phyloP scores from a whole-genome alignment of 345 rosid species.

The Eutrema japonicum region DNA sequence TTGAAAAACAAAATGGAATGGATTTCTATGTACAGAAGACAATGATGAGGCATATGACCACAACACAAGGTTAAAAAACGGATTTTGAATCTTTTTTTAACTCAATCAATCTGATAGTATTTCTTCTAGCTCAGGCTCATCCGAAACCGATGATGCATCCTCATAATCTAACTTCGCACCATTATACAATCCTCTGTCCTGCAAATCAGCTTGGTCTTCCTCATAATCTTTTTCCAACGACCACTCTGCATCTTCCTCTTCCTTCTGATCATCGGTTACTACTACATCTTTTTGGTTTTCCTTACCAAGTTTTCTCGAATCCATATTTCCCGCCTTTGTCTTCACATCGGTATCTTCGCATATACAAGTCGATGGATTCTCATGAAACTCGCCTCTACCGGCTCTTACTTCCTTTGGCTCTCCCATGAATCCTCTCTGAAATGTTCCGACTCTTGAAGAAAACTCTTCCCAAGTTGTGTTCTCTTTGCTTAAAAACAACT shows the following conservation, averaged over 20 bases:
- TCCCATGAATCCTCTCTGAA: slow-evolving; percentile 95
- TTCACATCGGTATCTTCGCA: slow-evolving; percentile 68
- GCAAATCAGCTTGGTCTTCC: slow-evolving; percentile 54
- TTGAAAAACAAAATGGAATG: slow-evolving; percentile 16
- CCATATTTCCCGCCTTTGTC: slow-evolving; percentile 43
- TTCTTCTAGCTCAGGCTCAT: slow-evolving; percentile 84
- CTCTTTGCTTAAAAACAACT: slow-evolving; percentile 65
- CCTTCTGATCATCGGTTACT: slow-evolving; percentile 36
- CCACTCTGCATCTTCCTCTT: slow-evolving; percentile 64
- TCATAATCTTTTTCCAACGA: slow-evolving; percentile 65
- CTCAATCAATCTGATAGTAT: slow-evolving; percentile 70
- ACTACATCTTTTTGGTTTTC: slow-evolving; percentile 44
- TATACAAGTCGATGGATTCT: slow-evolving; percentile 90
- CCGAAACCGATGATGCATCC: slow-evolving; percentile 42
- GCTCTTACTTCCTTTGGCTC: slow-evolving; percentile 91
- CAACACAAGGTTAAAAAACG: slow-evolving; percentile 4
- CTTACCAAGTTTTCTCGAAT: slow-evolving; percentile 57
- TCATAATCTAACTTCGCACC: slow-evolving; percentile 69
- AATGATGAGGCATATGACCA: slow-evolving; percentile 24
- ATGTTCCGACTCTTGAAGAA: slow-evolving; percentile 69
- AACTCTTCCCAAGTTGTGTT: slow-evolving; percentile 91
- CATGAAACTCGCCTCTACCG: slow-evolving; percentile 98
- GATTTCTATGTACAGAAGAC: slow-evolving; percentile 40
- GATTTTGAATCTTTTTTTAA: not conserved
- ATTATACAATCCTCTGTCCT: slow-evolving; percentile 49